These are phyloP conservation scores for Flaveria brownii DNA, from an alignment of 129 eudicot species.

Conservation along the genomic window DNA sequence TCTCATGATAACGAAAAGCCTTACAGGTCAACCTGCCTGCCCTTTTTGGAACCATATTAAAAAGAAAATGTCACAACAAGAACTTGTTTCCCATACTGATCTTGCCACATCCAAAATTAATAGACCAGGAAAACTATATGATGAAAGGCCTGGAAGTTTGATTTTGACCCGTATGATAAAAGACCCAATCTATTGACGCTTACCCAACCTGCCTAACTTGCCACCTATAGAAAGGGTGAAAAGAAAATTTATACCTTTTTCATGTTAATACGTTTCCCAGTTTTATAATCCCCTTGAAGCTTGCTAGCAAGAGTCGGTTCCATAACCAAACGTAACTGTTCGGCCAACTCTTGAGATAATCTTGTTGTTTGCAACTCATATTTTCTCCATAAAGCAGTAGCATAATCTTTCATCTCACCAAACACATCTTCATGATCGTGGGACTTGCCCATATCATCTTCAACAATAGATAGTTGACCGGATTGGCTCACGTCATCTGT, in stretches of 20 bases:
- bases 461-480: constrained; percentile 40
- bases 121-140: background rate
- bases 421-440: constrained; percentile 44
- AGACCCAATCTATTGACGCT: background rate
- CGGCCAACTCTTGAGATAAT: constrained; percentile 91
- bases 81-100: background rate
- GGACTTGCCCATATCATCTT: constrained; percentile 53
- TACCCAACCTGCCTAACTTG: background rate
- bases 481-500: constrained; percentile 44
- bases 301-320: constrained; percentile 99
- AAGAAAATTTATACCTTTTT: constrained; percentile 57
- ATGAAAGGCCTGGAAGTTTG: background rate
- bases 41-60: background rate
- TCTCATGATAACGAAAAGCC: background rate
- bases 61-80: background rate
- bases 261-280: constrained; percentile 97
- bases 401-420: constrained; percentile 49
- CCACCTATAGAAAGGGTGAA: background rate
- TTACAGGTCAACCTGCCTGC: background rate
- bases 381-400: constrained; percentile 75
- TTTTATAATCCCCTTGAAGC: constrained; percentile 93
- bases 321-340: constrained; percentile 92
- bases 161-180: background rate
- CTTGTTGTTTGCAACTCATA: constrained; percentile 75
- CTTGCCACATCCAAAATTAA: background rate